Conservation (phyloP, 495 filamentous ascomycete genomes). For the Platismatia glauca region DNA sequence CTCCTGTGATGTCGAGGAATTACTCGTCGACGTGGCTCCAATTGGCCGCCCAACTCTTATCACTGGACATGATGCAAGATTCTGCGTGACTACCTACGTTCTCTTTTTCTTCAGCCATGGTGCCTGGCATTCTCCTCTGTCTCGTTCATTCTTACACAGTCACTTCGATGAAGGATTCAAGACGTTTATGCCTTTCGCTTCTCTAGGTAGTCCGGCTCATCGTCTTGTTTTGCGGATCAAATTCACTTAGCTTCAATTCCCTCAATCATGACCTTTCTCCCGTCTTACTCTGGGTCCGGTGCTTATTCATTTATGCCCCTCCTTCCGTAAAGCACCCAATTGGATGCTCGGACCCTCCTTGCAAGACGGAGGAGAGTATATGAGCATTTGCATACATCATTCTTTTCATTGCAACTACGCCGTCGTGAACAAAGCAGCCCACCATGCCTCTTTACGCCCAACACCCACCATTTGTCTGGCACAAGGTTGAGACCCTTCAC, state of each 20-base stretch:
- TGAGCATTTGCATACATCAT: not conserved
- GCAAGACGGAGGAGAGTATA: not conserved
- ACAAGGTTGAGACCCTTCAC: not conserved
- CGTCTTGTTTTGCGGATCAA: not conserved
- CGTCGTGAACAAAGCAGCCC: not conserved
- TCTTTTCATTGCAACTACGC: not conserved
- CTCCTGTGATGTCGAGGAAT: not conserved
- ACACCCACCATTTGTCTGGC: constrained; percentile 4
- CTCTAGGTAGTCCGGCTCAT: not conserved
- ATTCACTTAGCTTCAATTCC: not conserved
- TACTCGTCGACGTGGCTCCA: constrained; percentile 23
- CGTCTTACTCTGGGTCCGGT: not conserved
- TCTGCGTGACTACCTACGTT: constrained; percentile 1
- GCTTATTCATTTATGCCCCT: constrained; percentile 12
- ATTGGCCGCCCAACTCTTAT: constrained; percentile 13
- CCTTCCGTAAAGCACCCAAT: constrained; percentile 12
- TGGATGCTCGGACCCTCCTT: not conserved
- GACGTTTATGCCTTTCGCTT: not conserved
- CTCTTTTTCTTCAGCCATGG: not conserved
- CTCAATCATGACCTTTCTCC: not conserved
- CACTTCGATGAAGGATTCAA: not conserved
- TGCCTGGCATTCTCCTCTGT: constrained; percentile 1
- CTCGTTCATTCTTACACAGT: constrained; percentile 11
- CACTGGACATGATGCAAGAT: constrained; percentile 5
- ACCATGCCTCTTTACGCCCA: constrained; percentile 4